Evolutionary conservation across 2,329 filamentous ascomycete species (phyloP).

Genomic region (Lasiodiplodia theobromae): DNA sequence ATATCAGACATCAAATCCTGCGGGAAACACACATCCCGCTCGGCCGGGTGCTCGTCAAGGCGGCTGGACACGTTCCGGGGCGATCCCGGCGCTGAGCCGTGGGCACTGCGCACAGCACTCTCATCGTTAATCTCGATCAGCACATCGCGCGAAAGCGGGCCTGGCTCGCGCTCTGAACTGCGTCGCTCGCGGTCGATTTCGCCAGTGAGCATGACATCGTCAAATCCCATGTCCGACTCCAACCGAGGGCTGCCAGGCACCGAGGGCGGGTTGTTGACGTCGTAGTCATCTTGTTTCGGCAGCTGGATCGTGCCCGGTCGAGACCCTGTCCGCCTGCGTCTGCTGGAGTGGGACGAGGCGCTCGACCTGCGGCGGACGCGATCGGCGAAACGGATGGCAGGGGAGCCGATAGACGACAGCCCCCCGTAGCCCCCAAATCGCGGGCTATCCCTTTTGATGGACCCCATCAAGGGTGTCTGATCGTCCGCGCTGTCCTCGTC

Average conservation of each 20-base stretch:
- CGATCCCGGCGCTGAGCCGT: conserved; percentile 34
- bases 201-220: conserved; percentile 73
- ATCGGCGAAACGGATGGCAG: conserved; percentile 41
- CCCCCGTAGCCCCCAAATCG: conserved; percentile 45
- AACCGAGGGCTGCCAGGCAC: conserved; percentile 65
- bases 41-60: conserved; percentile 61
- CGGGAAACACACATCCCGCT: conserved; percentile 94
- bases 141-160: conserved; percentile 49
- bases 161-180: conserved; percentile 33
- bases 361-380: conserved; percentile 42
- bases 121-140: conserved; percentile 59
- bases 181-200: conserved; percentile 56
- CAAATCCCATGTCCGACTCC: conserved; percentile 59
- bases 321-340: conserved; percentile 32
- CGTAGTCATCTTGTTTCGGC: conserved; percentile 55
- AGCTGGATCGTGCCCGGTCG: conserved; percentile 39
- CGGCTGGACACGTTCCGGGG: conserved; percentile 33
- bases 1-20: conserved; percentile 79
- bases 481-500: conserved; percentile 57
- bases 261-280: conserved; percentile 72
- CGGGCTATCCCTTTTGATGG: conserved; percentile 45
- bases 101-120: conserved; percentile 59
- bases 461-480: conserved; percentile 62
- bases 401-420: conserved; percentile 31
- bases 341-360: conserved; percentile 44